Percentiles rank a stretch among this genome's conserved stretches.
phyloP scores from a whole-genome alignment of 2,329 filamentous ascomycete species.

The Aspergillus sp. region DNA sequence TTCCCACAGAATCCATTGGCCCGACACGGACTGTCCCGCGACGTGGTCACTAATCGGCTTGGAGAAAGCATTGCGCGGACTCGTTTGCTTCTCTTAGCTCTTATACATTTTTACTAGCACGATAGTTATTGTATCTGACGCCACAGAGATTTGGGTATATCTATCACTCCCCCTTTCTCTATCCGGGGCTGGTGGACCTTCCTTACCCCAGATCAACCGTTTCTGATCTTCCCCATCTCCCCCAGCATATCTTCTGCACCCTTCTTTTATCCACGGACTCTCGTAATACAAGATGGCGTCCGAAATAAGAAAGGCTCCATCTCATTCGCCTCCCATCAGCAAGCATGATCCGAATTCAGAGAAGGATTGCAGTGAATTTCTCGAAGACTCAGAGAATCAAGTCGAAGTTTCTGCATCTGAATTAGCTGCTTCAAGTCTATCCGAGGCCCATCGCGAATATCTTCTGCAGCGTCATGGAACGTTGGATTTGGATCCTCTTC shows the following conservation, averaged over 20 bases:
- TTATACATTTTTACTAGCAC: background rate
- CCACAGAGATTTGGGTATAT: background rate
- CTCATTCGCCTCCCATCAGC: background rate
- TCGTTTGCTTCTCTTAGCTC: background rate
- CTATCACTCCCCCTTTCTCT: background rate
- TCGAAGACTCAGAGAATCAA: slow-evolving; percentile 9
- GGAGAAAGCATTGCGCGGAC: background rate
- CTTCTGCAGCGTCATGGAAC: slow-evolving; percentile 55
- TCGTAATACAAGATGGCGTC: background rate
- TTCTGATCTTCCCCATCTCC: background rate
- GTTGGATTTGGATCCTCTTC: slow-evolving; percentile 54
- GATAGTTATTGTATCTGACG: background rate
- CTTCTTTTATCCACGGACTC: background rate
- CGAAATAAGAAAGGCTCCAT: background rate
- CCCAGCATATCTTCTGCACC: background rate
- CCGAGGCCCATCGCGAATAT: slow-evolving; percentile 41
- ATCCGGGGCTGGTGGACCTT: background rate
- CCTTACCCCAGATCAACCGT: background rate
- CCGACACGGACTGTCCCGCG: background rate
- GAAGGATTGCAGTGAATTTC: slow-evolving; percentile 13
- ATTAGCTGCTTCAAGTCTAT: slow-evolving; percentile 14
- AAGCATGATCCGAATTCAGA: background rate
- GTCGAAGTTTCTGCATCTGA: background rate
- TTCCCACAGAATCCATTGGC: background rate
- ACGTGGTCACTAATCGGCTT: background rate